These are phyloP conservation scores for Marsdenia floribunda DNA, from an alignment of 257 asterid species.

Conservation along the genomic window DNA sequence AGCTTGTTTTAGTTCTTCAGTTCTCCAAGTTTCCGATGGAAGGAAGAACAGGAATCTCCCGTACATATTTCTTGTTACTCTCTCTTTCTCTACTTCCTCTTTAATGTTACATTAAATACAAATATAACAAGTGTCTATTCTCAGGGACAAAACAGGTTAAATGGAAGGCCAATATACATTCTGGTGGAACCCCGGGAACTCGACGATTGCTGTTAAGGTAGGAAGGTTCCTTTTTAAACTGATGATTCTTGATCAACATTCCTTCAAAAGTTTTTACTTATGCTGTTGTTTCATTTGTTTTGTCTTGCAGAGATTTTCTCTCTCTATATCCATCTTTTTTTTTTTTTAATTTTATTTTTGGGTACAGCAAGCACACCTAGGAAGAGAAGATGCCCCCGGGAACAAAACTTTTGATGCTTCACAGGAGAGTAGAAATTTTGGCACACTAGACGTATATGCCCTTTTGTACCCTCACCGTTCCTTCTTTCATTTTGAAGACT, in stretches of 20 bases:
- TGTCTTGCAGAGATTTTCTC: neutral
- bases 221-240: neutral
- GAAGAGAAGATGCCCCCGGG: neutral
- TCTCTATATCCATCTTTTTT: neutral
- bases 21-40: no score
- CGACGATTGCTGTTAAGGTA: slow-evolving; percentile 26
- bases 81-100: no score
- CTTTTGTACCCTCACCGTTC: neutral
- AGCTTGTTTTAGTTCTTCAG: neutral
- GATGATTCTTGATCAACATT: neutral
- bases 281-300: neutral
- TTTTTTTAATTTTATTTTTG: neutral
- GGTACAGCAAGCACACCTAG: neutral
- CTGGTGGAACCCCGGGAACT: slow-evolving; percentile 69
- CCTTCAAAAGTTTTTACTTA: neutral
- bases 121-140: no score
- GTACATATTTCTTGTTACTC: no score
- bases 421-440: neutral
- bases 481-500: neutral
- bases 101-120: no score
- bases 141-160: slow-evolving; percentile 50
- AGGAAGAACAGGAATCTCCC: no score
- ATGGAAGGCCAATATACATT: slow-evolving; percentile 68
- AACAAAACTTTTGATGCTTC: neutral
- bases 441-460: neutral